Evolutionary conservation across 768 basidiomycete species (phyloP), one percentile per base, ranked within the genome.

Genomic region (Suillus americanus): DNA sequence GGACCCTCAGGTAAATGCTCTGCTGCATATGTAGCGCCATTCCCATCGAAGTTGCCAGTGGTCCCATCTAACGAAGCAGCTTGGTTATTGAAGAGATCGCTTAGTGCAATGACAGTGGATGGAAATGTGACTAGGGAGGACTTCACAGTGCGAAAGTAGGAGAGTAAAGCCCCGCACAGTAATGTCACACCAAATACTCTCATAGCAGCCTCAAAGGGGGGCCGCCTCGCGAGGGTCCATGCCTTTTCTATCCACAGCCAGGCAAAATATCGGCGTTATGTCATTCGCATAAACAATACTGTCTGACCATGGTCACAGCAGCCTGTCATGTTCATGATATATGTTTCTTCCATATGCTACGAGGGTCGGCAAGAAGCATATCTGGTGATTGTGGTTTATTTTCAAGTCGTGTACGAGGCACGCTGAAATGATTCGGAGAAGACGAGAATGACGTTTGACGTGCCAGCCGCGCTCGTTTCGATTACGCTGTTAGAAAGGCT

Each of bases 21-120:
- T 43, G 80, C 76, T 46, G 76, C 75, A 55, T 78, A 84, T 28
- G 81, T 82, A 9, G 76, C 71, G 7, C 81, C 80, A 25, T 63
- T 33, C 6, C 73, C 73, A 66, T 83, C 77, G 60, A 84, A 84
- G 69, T 78, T 69, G 20, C 80, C 80, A 0, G 65, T 68, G 14
- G 78, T 72, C 1, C 79, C 79, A 55, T 80, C 65, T 0, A 74
- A n/a, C 2, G 81, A 80, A 6, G 82, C 81, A 6, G 81, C 82
- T 62, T 81, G 78, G 60, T 83, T 83, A 12, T 83, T 64, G 64
- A 82, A 73, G n/a, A 81, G 61, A 41, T 60, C 45, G 5, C 63
- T 61, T 0, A 84, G 59, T 7, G 75, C 67, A 18, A 83, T 45
- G 7, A 71, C 45, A 3, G 64, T 66, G 4, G 79, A 81, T 6